Evolutionary conservation across 371 early-diverging fungal species (phyloP).

Genomic region (Syncephalastrum contaminatum): DNA sequence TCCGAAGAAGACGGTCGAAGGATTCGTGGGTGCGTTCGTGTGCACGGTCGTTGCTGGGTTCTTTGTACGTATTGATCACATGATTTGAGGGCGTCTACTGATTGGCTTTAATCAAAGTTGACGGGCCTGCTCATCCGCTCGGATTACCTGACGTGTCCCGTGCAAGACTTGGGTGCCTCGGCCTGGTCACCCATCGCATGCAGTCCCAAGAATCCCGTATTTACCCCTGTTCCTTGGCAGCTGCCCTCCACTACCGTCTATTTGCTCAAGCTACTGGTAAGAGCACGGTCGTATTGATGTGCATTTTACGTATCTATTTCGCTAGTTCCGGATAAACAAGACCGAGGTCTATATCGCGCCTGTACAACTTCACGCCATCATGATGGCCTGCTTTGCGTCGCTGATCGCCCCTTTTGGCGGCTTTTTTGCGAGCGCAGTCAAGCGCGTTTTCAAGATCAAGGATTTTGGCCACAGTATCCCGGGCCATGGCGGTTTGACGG

Average conservation of each 20-base stretch:
- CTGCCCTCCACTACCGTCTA: slow-evolving; percentile 26
- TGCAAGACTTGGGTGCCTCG: slow-evolving; percentile 51
- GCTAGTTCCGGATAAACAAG: slow-evolving; percentile 29
- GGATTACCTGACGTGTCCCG: slow-evolving; percentile 88
- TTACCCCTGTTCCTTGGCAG: slow-evolving; percentile 40
- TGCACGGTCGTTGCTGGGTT: slow-evolving; percentile 88
- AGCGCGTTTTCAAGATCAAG: slow-evolving; percentile 98
- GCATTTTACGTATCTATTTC: slow-evolving; percentile 4
- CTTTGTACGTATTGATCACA: slow-evolving; percentile 46
- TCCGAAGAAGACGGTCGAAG: slow-evolving; percentile 99
- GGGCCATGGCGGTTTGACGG: slow-evolving; percentile 98
- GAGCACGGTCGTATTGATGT: slow-evolving; percentile 10
- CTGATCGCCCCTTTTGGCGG: slow-evolving; percentile 99
- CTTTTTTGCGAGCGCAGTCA: slow-evolving; percentile 98
- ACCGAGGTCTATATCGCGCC: slow-evolving; percentile 65
- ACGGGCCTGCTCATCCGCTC: slow-evolving; percentile 57
- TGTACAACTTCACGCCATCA: slow-evolving; percentile 88
- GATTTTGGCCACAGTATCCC: slow-evolving; percentile 99
- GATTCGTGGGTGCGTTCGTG: slow-evolving; percentile 95
- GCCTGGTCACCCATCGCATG: slow-evolving; percentile 51
- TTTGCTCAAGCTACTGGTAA: slow-evolving; percentile 29
- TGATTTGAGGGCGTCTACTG: neutral
- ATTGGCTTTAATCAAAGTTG: slow-evolving; percentile 2
- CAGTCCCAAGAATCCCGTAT: slow-evolving; percentile 51
- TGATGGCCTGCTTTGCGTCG: slow-evolving; percentile 94